Conservation (phyloP, 2,329 filamentous ascomycete species). For the Gnomoniopsis smithogilvyi region DNA sequence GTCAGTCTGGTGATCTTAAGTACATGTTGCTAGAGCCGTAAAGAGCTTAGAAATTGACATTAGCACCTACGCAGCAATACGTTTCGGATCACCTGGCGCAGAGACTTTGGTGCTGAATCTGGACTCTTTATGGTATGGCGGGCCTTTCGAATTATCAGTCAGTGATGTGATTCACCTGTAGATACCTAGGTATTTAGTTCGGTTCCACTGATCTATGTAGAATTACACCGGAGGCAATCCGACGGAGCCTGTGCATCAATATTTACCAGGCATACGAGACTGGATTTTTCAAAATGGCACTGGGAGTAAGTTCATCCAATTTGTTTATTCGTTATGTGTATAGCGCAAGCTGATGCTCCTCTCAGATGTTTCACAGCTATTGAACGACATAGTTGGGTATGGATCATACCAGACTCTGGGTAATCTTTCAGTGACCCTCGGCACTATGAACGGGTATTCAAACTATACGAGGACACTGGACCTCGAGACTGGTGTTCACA, state of each 20-base stretch:
- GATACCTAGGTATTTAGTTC: slow-evolving; percentile 9
- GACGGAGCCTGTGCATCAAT: slow-evolving; percentile 27
- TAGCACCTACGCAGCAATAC: slow-evolving; percentile 32
- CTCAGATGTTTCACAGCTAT: slow-evolving; percentile 33
- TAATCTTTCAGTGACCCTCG: slow-evolving; percentile 40
- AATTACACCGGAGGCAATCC: slow-evolving; percentile 47
- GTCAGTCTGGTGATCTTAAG: slow-evolving; percentile 22
- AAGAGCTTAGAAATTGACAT: background rate
- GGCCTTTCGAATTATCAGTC: slow-evolving; percentile 38
- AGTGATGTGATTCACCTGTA: background rate
- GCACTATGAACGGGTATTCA: slow-evolving; percentile 25
- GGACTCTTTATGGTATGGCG: slow-evolving; percentile 48
- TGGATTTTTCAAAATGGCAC: slow-evolving; percentile 47
- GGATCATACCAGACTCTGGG: slow-evolving; percentile 45
- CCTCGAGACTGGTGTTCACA: slow-evolving; percentile 38
- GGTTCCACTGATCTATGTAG: slow-evolving; percentile 14
- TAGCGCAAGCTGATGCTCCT: background rate
- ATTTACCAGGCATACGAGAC: slow-evolving; percentile 39
- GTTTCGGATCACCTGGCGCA: slow-evolving; percentile 38
- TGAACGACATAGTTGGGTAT: slow-evolving; percentile 37
- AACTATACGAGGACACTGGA: slow-evolving; percentile 41
- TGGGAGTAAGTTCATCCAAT: slow-evolving; percentile 32
- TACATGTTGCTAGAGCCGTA: too few relatives aligned
- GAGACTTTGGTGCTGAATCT: slow-evolving; percentile 44
- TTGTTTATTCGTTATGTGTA: too few relatives aligned